Evolutionary conservation across 306 rosid genomes (phyloP), one percentile per base, ranked within the genome.

Genomic region (Cicer judaicum): DNA sequence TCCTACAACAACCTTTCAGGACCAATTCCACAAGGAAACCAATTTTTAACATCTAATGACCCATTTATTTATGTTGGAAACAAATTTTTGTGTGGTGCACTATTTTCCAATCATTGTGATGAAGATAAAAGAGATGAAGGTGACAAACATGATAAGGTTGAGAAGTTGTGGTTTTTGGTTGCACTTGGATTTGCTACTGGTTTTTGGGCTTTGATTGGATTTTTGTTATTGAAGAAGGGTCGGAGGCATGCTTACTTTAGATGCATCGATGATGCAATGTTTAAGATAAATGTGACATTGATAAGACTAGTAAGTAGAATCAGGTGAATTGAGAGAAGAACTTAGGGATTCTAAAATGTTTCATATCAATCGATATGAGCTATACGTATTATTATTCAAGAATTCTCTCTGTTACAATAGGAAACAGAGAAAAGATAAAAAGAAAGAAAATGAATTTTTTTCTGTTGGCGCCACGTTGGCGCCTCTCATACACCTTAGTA

Each of bases 1-100:
- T 74, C 80, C 18, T 39, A 68, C 67, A 80, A 68, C 65, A 36
- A 67, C n/a, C 14, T 80, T 7, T 74, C 75, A 10, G 79, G 84
- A 60, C 62, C 41, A 4, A 52, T 75, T 59, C 73, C 77, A 2
- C 7, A 29, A 50, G 64, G 34, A 8, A 74, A 36, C 7, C 78
- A 81, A 5, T 38, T 81, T 41, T 10, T 0, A 53, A 34, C 4
- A n/a, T 0, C 62, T 13, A 55, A 9, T 8, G 54, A 43, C 19
- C 64, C 68, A 52, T 75, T 4, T 3, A 52, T 16, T 34, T 81
- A 81, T 36, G 4, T 1, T 36, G 74, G 81, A 5, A 75, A 81
- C 77, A 66, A 7, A 10, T 62, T 15, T 44, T 73, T 75, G 18
- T 81, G 84, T n/a, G 78, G 84, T 6, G 18, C 9, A 43, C 80